Evolutionary conservation across 163 green algal genomes (phyloP), one percentile per base, ranked within the genome.

Genomic region (Chlamydomonas reinhardtii): DNA sequence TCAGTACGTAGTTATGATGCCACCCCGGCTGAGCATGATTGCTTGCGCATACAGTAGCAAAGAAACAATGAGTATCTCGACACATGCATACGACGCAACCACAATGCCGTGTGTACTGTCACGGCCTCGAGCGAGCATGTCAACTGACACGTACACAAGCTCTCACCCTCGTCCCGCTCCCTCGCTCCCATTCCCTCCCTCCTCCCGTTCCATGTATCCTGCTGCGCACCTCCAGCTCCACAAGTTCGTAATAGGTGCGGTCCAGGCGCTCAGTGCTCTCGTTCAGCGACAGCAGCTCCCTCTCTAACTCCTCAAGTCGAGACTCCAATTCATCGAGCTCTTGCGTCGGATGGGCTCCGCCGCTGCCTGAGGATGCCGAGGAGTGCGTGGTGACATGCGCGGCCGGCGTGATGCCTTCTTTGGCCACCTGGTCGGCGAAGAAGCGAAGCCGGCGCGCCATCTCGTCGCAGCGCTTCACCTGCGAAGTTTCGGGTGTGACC

Each of bases 401-500:
- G 0, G 83, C 32, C 29, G 87, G 37, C 12, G 85, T 65, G 62
- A 97, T 87, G 32, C 88, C 92, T 15, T 90, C 92, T 81, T 97
- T 96, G 39, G 94, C 87, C 34, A 97, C 93, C 92, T 99, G 94
- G 25, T 98, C 96, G 31, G 91, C 89, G 88, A 99, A 97, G 85
- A 98, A 99, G 17, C 97, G 93, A 66, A 99, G 84, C 92, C 97
- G 97, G 1, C 97, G 88, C 0, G 96, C 92, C 97, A 99, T 98
- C 89, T 99, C 97, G 73, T 98, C 97, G 80, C 95, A 98, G n/a
- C 97, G 94, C 90, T 99, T 99, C 71, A 99, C 97, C 95, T 99
- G 93, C 61, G 71, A 29, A 4, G 39, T 31, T 5, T 5, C 39
- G n/a, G n/a, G n/a, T n/a, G n/a, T n/a, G n/a, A n/a, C n/a, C n/a